Conservation (phyloP, 768 basidiomycete genomes). For the Cubamyces sp. region DNA sequence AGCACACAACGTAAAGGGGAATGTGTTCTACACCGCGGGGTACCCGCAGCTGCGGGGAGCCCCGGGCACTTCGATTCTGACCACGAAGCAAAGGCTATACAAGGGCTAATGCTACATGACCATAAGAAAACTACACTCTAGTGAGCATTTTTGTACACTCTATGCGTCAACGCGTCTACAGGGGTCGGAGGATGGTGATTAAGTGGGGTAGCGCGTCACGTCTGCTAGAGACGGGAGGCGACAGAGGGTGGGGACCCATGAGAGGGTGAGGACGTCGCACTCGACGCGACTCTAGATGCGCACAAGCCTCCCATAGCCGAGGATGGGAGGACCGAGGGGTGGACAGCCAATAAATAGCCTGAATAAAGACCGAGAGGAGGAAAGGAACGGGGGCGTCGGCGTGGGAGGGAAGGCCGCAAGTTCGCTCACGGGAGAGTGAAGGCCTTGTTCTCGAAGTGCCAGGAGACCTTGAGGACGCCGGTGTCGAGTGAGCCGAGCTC, state of each 20-base stretch:
- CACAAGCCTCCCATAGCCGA: conserved; percentile 17
- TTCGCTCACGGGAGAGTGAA: conserved; percentile 17
- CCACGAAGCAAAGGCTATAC: conserved; percentile 11
- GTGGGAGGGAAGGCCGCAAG: background rate
- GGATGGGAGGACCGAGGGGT: conserved; percentile 15
- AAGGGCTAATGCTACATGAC: conserved; percentile 19
- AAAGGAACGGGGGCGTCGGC: background rate
- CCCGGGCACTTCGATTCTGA: conserved; percentile 10
- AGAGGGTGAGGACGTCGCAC: conserved; percentile 10
- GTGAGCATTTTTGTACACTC: conserved; percentile 16
- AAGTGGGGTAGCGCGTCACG: background rate
- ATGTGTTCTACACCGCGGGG: background rate
- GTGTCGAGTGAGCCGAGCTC: conserved; percentile 48
- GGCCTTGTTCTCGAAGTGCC: conserved; percentile 59
- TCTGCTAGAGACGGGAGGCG: conserved; percentile 22
- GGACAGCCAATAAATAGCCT: conserved; percentile 23
- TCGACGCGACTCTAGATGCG: conserved; percentile 12
- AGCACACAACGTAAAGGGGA: background rate
- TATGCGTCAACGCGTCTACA: conserved; percentile 8
- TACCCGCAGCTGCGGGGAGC: conserved; percentile 1
- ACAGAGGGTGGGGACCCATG: background rate
- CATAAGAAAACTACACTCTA: conserved; percentile 6
- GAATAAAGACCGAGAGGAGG: conserved; percentile 9
- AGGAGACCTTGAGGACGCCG: conserved; percentile 58
- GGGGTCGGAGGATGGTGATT: background rate